Conservation (phyloP, 176 grass and related monocot species). For the Saccharum officinarum region DNA sequence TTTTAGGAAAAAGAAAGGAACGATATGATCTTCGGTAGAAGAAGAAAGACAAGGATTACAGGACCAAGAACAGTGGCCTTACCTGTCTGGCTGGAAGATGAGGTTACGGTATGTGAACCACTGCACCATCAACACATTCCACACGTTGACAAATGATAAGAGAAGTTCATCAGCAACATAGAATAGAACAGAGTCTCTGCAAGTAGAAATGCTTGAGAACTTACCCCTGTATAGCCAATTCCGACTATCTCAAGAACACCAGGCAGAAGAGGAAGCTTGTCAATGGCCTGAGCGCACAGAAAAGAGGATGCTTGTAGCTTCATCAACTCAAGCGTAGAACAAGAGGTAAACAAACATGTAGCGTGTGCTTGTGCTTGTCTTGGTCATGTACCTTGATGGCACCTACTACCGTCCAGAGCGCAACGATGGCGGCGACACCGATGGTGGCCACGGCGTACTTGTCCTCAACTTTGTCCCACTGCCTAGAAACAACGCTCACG, state of each 20-base stretch:
- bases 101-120: constrained; percentile 96
- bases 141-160: not conserved
- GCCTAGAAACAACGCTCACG: constrained; percentile 63
- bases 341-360: not conserved
- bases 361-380: not conserved
- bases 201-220: constrained; percentile 5
- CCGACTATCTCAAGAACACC: constrained; percentile 85
- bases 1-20: not conserved
- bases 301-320: not conserved
- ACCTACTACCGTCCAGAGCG: constrained; percentile 73
- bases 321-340: not conserved
- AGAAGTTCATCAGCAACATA: not conserved
- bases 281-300: constrained; percentile 55
- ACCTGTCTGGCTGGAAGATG: constrained; percentile 92
- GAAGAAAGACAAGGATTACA: not conserved
- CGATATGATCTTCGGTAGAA: not conserved
- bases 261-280: constrained; percentile 83
- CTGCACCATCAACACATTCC: constrained; percentile 56
- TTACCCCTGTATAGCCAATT: constrained; percentile 85
- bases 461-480: constrained; percentile 98
- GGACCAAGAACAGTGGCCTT: not conserved
- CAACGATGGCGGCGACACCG: constrained; percentile 61
- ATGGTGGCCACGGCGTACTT: constrained; percentile 86
- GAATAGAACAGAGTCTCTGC: not conserved
- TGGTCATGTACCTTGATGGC: constrained; percentile 55